These are phyloP conservation scores for Puccinia horiana DNA, from an alignment of 1,284 basidiomycete genomes.

Conservation along the genomic window DNA sequence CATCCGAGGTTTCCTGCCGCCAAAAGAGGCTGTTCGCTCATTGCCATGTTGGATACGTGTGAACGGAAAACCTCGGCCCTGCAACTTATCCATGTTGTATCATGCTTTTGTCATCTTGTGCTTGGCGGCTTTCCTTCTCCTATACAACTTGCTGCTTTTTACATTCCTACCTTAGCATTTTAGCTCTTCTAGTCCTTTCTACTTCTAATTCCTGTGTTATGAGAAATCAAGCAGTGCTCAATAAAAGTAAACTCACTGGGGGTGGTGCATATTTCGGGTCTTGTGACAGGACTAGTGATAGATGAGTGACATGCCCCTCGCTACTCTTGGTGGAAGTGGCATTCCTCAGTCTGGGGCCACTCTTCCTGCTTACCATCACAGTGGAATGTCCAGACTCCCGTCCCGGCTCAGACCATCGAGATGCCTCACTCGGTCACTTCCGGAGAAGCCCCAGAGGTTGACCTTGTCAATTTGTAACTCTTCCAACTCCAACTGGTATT, in stretches of 20 bases:
- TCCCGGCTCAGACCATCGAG: not conserved
- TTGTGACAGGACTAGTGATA: not conserved
- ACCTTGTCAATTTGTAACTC: not conserved
- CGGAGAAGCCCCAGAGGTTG: not conserved
- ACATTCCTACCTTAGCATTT: no score
- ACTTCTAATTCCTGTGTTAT: no score
- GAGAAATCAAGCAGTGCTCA: no score
- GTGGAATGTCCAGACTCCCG: not conserved
- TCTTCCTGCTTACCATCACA: not conserved
- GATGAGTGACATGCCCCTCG: not conserved
- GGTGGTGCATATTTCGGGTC: no score
- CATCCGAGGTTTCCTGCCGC: conserved; percentile 25
- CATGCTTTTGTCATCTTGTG: not conserved
- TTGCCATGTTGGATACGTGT: conserved; percentile 22
- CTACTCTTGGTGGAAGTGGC: no score
- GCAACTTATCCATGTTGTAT: not conserved
- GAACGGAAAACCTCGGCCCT: not conserved
- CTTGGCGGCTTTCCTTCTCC: no score
- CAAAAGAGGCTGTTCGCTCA: conserved; percentile 1
- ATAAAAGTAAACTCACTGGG: no score
- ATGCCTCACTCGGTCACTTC: not conserved
- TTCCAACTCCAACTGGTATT: not conserved
- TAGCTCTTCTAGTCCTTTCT: no score
- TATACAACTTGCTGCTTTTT: not conserved
- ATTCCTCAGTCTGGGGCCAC: no score